Base-by-base conservation (phyloP, 192 early-diverging fungal species). In the Spinellus fusiger region DNA sequence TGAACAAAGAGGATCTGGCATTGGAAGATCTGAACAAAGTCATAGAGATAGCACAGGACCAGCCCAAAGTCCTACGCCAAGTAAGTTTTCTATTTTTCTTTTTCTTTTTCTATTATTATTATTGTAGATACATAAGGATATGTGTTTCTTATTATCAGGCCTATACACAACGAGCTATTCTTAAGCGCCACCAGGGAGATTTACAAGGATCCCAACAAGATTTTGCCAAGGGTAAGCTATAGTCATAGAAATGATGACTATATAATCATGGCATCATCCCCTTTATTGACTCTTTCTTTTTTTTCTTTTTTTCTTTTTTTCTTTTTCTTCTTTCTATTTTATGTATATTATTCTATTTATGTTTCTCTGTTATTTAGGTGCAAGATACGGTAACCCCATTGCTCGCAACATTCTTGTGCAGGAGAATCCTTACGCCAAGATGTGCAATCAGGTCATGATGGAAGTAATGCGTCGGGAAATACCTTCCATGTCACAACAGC, bases 81-180 rank as follows among this genome's bases (percentile, higher is more conserved):
- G 35, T 9, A 44, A 69, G 61, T 60, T 60, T 64, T 15, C 2
- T 33, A 0, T 16, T 5, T 4, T n/a, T 18, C 6, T 15, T 23
- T 31, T 15, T 4, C 9, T 44, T 44, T 13, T 22, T n/a, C 13
- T n/a, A n/a, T n/a, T n/a, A n/a, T n/a, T n/a, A n/a, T n/a, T n/a
- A n/a, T n/a, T n/a, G n/a, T n/a, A n/a, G n/a, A n/a, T n/a, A n/a
- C n/a, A n/a, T n/a, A n/a, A n/a, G n/a, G n/a, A 26, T 28, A 23
- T 33, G 16, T 54, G 9, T 54, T n/a, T 15, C 52, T 33, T 54
- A 18, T 16, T 38, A 18, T 16, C 18, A 78, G 57, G 78, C 78
- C 22, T 80, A 80, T 56, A 80, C 78, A 5, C 78, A 80, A 29
- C 58, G 78, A 38, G 78, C 73, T 9, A 77, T 80, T 16, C 62